Percentiles rank a stretch among this genome's conserved stretches.
phyloP scores from a whole-genome alignment of 169 alveolate species.

The Eimeria tenella region DNA sequence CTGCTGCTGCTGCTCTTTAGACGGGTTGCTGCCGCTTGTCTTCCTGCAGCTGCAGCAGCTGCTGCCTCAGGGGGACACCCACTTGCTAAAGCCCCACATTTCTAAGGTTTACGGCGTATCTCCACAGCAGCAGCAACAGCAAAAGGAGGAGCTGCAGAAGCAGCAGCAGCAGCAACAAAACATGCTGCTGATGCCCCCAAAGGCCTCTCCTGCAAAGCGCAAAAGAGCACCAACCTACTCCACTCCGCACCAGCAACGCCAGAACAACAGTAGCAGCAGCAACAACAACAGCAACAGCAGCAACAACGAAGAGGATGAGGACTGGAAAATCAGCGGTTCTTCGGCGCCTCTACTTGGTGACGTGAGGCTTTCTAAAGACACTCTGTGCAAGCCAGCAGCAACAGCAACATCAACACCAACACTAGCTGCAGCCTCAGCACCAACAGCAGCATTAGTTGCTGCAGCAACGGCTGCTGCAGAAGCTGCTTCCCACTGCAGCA shows the following conservation, averaged over 20 bases:
- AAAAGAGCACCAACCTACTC: neutral
- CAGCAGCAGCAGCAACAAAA: neutral
- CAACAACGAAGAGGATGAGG: constrained; percentile 2
- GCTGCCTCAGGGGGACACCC: neutral
- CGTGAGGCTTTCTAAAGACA: too few relatives aligned
- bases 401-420: neutral
- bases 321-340: neutral
- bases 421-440: neutral
- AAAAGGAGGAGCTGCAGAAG: neutral
- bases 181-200: neutral
- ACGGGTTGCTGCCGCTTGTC: constrained; percentile 27
- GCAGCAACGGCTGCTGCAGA: neutral
- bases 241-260: neutral
- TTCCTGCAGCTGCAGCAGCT: constrained; percentile 37
- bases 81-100: neutral
- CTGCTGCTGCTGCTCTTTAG: constrained; percentile 31
- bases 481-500: neutral
- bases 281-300: constrained; percentile 44
- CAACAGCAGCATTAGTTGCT: neutral
- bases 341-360: neutral
- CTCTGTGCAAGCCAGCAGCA: neutral
- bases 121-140: constrained; percentile 11
- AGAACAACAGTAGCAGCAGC: neutral
- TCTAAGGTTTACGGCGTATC: neutral
- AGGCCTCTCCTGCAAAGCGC: constrained; percentile 26